Percentiles rank a stretch among this genome's conserved stretches.
Evolutionary conservation across 345 rosid genomes (phyloP).

Genomic region (Acer yangbiense): DNA sequence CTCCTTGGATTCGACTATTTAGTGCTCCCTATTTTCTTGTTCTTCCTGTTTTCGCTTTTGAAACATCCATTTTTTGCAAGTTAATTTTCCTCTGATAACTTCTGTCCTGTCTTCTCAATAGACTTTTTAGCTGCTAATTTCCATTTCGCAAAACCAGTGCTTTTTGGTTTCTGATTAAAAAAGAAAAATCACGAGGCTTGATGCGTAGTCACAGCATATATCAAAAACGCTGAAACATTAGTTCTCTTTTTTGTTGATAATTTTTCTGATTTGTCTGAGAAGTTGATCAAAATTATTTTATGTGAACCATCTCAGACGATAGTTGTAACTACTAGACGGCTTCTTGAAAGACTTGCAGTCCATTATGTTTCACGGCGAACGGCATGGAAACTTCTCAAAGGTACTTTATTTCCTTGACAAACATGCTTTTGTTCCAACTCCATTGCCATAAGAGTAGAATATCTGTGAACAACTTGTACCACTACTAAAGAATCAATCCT

Average conservation of each 20-base stretch:
- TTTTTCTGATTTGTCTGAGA: not conserved
- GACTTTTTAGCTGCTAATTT: too few species aligned
- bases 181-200: not conserved
- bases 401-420: slow-evolving; percentile 36
- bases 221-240: not conserved
- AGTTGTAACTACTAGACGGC: slow-evolving; percentile 82
- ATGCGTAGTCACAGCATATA: not conserved
- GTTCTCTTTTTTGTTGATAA: not conserved
- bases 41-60: not conserved
- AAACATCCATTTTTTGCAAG: too few species aligned
- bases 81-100: too few species aligned
- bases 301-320: slow-evolving; percentile 58
- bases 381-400: slow-evolving; percentile 99
- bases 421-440: not conserved
- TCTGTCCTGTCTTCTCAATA: too few species aligned
- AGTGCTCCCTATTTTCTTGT: not conserved
- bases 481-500: not conserved
- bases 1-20: too few species aligned
- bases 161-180: not conserved
- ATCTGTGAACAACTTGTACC: not conserved
- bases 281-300: slow-evolving; percentile 15
- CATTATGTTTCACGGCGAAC: slow-evolving; percentile 78
- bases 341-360: slow-evolving; percentile 86
- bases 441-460: not conserved
- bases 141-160: too few species aligned